phyloP scores from a whole-genome alignment of 1,139 yeast species.

The Saccharomyces hybrid region DNA sequence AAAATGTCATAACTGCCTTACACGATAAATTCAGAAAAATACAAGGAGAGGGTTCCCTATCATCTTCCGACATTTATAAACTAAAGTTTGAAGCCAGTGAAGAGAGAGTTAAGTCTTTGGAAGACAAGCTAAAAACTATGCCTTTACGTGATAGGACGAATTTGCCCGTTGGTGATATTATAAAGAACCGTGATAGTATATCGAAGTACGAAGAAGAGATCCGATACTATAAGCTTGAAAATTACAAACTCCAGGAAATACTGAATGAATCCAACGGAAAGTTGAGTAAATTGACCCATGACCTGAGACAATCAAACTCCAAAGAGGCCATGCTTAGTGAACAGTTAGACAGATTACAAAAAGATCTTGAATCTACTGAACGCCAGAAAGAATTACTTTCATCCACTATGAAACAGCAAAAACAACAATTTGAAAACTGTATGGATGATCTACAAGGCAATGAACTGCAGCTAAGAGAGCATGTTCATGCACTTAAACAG shows the following conservation, averaged over 20 bases:
- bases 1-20: slow-evolving; percentile 25
- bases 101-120: slow-evolving; percentile 40
- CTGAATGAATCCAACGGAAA: slow-evolving; percentile 23
- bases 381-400: slow-evolving; percentile 25
- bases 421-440: slow-evolving; percentile 68
- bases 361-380: slow-evolving; percentile 25
- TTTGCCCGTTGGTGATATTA: slow-evolving; percentile 21
- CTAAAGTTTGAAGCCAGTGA: slow-evolving; percentile 38
- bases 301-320: slow-evolving; percentile 20
- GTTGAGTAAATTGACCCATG: slow-evolving; percentile 19
- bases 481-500: slow-evolving; percentile 44
- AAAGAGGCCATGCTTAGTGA: slow-evolving; percentile 27
- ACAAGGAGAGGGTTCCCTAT: slow-evolving; percentile 23
- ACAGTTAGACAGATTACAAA: slow-evolving; percentile 24
- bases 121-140: slow-evolving; percentile 35
- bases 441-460: slow-evolving; percentile 68
- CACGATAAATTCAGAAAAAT: slow-evolving; percentile 29
- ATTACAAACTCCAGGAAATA: slow-evolving; percentile 42
- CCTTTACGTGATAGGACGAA: slow-evolving; percentile 29
- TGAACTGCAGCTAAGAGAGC: slow-evolving; percentile 56
- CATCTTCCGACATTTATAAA: slow-evolving; percentile 29
- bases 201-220: slow-evolving; percentile 42
- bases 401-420: slow-evolving; percentile 50
- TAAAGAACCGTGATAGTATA: slow-evolving; percentile 27
- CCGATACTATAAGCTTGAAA: slow-evolving; percentile 29